Base-by-base conservation (phyloP, 345 rosid genomes). In the Hibiscus tridactylites region DNA sequence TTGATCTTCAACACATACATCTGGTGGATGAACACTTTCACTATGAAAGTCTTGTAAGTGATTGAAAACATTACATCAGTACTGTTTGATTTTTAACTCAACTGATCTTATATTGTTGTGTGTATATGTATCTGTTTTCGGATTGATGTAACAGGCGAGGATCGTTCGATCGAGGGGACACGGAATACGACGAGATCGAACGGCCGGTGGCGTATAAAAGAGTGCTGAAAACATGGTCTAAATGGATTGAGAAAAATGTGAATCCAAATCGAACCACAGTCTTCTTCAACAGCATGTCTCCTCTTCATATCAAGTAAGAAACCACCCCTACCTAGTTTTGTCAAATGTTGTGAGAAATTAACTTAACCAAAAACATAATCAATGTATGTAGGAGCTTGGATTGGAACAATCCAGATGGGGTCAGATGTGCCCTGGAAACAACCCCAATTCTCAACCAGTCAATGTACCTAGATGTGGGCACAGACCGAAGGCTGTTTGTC, bases 1-100 rank as follows among this genome's bases (percentile, higher is more conserved):
- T 86, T 96, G 76, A 78, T 96, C 65, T 92, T 96, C 74, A 92
- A 96, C 79, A 88, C 95, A 4, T 96, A 96, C 76, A 89, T 92
- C 9, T 96, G 99, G 99, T 96, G 99, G 99, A 88, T 96, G 96
- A 96, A 89, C 87, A 87, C 94, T 5, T 71, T 77, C 74, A 4
- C 75, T 29, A 91, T 90, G 86, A 96, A 92, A 92, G 83, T 92
- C 70, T 65, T 91, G 97, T 91, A 78, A 85, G 96, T 84, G 13
- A 8, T 16, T 0, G 9, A 6, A 28, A 10, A 28, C 54, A 65
- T 24, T 1, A 9, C 37, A 61, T 39, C 16, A 7, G 9, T 19
- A 21, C 24, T 21, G 2, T 71, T 71, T 42, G 72, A 65, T 57
- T 29, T 58, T 26, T 26, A 24, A 9, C 28, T 58, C 6, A 58